Base-by-base conservation (phyloP, 495 filamentous ascomycete genomes). In the Echria macrotheca region DNA sequence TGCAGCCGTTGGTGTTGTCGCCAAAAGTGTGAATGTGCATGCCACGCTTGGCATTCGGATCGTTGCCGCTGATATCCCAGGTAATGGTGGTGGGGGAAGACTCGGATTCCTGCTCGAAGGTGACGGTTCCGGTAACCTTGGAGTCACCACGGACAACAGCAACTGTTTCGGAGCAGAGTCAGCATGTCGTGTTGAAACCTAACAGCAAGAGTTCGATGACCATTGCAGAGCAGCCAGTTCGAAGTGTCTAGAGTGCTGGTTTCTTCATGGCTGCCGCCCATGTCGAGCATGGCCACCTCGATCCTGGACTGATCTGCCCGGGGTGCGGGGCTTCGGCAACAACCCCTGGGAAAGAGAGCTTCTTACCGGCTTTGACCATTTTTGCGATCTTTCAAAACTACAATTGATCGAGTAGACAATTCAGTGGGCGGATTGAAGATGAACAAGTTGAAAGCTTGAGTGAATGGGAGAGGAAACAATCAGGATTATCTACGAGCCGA, bases 1-100 rank as follows among this genome's bases (percentile, higher is more conserved):
- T 97, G 84, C 93, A 98, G 69, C 94, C 93, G 73, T 97, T 98
- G 77, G 94, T 96, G 80, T 96, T 97, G 81, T 96, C 93, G 69
- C 94, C 93, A 64, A 95, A 98, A 73, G 93, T 86, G 77, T 97
- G 93, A 64, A 97, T 84, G 78, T 97, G 94, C 78, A 96, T 85
- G 70, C 85, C 93, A 75, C 94, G 89, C 83, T 91, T 80, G 61
- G 93, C 91, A 61, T 94, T 96, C 73, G 91, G 64, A 65, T 96
- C 91, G 73, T 95, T 72, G 77, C 91, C 90, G 55, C 79, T 80
- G 73, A 97, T 91, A 72, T 97, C 81, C 81, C 86, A 97, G 58
- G 84, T 78, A 72, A 97, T 77, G 68, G 79, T 95, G 61, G 93
- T 97, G 48, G 83, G 79, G 60, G 77, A 64, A 62, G 69, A 78